These are phyloP conservation scores for Sporothrix pseudoabietina DNA, from an alignment of 2,329 filamentous ascomycete genomes.

Conservation along the genomic window DNA sequence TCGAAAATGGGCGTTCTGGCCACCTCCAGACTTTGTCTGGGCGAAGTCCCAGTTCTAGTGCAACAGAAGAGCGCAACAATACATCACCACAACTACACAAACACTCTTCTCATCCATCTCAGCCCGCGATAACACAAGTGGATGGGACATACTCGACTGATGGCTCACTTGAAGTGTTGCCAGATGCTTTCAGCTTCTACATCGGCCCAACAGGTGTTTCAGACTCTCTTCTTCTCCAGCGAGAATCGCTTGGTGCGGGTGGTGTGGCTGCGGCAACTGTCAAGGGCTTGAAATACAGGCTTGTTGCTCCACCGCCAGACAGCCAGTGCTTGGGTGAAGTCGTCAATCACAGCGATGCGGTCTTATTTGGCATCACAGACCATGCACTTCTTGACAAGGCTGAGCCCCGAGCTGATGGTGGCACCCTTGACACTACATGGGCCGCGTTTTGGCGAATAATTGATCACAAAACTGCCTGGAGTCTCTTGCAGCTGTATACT, in stretches of 20 bases:
- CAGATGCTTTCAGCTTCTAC: constrained; percentile 34
- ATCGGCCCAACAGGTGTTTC: constrained; percentile 33
- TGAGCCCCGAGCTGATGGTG: constrained; percentile 39
- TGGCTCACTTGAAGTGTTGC: constrained; percentile 31
- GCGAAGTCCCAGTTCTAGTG: background rate
- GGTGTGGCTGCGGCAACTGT: constrained; percentile 22
- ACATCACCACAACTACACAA: background rate
- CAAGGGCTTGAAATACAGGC: constrained; percentile 33
- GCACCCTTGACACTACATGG: constrained; percentile 38
- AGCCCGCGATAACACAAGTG: background rate
- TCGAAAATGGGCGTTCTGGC: background rate
- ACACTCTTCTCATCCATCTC: background rate
- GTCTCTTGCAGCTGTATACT: constrained; percentile 47
- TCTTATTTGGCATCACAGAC: constrained; percentile 43
- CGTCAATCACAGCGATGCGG: background rate
- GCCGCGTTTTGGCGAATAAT: constrained; percentile 41
- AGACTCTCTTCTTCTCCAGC: constrained; percentile 29
- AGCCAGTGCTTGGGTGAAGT: background rate
- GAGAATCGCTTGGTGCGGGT: constrained; percentile 9
- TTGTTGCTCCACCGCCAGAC: constrained; percentile 26
- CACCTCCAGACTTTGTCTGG: background rate
- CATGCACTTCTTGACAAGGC: constrained; percentile 42
- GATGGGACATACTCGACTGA: background rate
- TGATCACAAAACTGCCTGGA: constrained; percentile 40
- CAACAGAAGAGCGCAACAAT: background rate